Evolutionary conservation across 352 stramenopile genomes (phyloP).

Genomic region (Pythium pyrilobum): DNA sequence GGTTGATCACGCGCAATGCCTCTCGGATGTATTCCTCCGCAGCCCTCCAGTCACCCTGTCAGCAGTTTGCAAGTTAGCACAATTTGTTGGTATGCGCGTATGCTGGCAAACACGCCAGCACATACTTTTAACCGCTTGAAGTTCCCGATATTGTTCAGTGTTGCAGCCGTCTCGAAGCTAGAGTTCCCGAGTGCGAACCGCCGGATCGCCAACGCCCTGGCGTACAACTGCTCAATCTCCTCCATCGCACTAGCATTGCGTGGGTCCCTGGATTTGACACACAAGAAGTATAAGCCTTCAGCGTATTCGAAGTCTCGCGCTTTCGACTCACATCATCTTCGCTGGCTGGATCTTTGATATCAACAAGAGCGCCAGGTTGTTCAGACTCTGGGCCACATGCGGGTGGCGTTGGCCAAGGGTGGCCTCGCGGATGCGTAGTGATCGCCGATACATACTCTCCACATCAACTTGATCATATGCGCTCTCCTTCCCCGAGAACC

Average conservation of each 20-base stretch:
- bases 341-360: slow-evolving; percentile 1
- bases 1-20: slow-evolving; percentile 67
- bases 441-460: slow-evolving; percentile 62
- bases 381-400: slow-evolving; percentile 71
- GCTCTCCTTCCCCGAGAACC: slow-evolving; percentile 1
- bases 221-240: slow-evolving; percentile 58
- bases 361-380: slow-evolving; percentile 66
- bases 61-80: too few relatives aligned
- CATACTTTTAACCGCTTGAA: slow-evolving; percentile 66
- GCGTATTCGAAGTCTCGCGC: neutral
- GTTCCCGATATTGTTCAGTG: slow-evolving; percentile 77
- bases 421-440: slow-evolving; percentile 65
- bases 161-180: slow-evolving; percentile 72
- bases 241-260: slow-evolving; percentile 11
- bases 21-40: slow-evolving; percentile 72
- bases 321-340: slow-evolving; percentile 6
- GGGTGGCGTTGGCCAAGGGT: slow-evolving; percentile 54
- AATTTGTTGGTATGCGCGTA: too few relatives aligned
- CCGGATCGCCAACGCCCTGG: slow-evolving; percentile 53
- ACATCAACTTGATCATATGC: slow-evolving; percentile 43
- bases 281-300: neutral
- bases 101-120: neutral
- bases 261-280: slow-evolving; percentile 8
- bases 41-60: slow-evolving; percentile 48
- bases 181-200: slow-evolving; percentile 58